Percentiles rank a stretch among this genome's conserved stretches.
Evolutionary conservation across 768 basidiomycete species (phyloP).

Genomic region (Pulveroboletus sp.): DNA sequence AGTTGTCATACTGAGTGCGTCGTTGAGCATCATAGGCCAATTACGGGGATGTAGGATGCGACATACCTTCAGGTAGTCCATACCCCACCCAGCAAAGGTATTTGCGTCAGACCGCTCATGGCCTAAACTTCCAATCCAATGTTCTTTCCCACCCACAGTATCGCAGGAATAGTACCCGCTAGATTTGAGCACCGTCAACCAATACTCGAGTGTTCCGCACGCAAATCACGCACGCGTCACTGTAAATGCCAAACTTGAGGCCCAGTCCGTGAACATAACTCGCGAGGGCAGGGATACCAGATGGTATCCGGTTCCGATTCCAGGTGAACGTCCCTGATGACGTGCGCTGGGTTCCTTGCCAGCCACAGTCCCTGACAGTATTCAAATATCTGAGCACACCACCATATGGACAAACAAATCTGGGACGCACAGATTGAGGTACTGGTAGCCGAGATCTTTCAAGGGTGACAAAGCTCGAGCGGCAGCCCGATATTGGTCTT

Average conservation of each 20-base stretch:
- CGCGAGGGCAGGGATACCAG: slow-evolving; percentile 12
- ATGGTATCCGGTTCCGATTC: slow-evolving; percentile 7
- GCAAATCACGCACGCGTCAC: slow-evolving; percentile 10
- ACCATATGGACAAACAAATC: no score
- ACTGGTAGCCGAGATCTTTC: slow-evolving; percentile 3
- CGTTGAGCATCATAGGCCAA: no score
- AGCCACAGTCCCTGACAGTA: slow-evolving; percentile 11
- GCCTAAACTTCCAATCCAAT: slow-evolving; percentile 10
- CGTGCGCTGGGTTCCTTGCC: slow-evolving; percentile 8
- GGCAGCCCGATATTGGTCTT: slow-evolving; percentile 7
- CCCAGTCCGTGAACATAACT: slow-evolving; percentile 7
- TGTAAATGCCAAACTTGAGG: slow-evolving; percentile 10
- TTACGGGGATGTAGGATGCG: no score
- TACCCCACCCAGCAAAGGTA: slow-evolving; percentile 5
- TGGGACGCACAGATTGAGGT: slow-evolving; percentile 8
- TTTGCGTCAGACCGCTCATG: slow-evolving; percentile 8
- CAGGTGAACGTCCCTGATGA: slow-evolving; percentile 5
- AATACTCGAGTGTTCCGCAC: no score
- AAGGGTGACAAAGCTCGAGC: slow-evolving; percentile 6
- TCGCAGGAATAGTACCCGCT: slow-evolving; percentile 15
- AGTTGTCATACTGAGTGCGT: slow-evolving; percentile 14
- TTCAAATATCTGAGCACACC: neutral
- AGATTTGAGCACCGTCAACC: neutral
- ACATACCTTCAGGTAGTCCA: slow-evolving; percentile 15
- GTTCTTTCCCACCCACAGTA: neutral